phyloP scores from a whole-genome alignment of 2,329 filamentous ascomycete species.

The Orbilia brochopaga region DNA sequence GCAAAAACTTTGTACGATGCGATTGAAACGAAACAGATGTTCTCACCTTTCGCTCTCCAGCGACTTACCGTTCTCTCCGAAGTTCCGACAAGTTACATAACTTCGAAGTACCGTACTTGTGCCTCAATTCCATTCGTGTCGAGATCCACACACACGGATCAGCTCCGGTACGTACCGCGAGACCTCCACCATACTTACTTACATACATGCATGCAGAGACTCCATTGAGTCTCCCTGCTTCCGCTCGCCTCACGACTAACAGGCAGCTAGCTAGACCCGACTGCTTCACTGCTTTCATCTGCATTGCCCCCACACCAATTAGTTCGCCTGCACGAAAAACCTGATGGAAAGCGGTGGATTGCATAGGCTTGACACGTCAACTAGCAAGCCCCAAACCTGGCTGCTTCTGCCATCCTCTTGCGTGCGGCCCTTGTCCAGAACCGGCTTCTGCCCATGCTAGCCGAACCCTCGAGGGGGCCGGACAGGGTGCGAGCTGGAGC shows the following conservation, averaged over 20 bases:
- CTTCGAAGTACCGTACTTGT: neutral
- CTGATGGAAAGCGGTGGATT: slow-evolving; percentile 43
- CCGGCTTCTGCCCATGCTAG: slow-evolving; percentile 8
- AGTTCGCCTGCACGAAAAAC: slow-evolving; percentile 36
- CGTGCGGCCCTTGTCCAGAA: slow-evolving; percentile 1
- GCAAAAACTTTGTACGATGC: slow-evolving; percentile 40
- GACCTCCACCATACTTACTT: neutral
- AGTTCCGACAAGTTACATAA: neutral
- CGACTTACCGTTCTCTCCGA: neutral
- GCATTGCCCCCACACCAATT: slow-evolving; percentile 35
- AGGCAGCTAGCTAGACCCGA: neutral
- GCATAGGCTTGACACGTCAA: slow-evolving; percentile 51
- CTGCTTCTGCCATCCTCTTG: slow-evolving; percentile 4
- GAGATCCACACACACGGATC: neutral
- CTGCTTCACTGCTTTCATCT: neutral
- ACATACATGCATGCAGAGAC: neutral
- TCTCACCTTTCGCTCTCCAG: slow-evolving; percentile 1
- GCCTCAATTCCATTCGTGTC: neutral
- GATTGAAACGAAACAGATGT: slow-evolving; percentile 48
- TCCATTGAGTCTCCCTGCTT: too few species aligned
- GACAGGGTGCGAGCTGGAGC: neutral
- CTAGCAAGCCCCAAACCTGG: slow-evolving; percentile 38
- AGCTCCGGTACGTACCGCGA: neutral
- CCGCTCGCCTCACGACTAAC: too few species aligned
- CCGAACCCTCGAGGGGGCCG: neutral